A percentile compares a stretch with the other conserved stretches of the same genome.
Conservation (phyloP, 441 rosid species). For the Capsella rubella region DNA sequence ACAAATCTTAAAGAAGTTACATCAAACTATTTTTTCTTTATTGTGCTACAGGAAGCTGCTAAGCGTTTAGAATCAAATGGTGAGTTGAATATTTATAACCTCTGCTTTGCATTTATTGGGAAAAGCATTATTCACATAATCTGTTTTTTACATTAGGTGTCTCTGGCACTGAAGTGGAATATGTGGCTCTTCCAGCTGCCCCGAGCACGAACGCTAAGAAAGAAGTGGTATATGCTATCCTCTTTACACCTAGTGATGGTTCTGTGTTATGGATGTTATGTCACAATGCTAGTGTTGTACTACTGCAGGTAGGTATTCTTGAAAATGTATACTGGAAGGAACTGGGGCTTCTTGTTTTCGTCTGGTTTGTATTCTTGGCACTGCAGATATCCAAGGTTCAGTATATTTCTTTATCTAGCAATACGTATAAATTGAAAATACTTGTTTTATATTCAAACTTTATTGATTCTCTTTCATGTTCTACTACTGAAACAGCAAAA, state of each 20-base stretch:
- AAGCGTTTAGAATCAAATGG: constrained; percentile 59
- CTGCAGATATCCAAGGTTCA: constrained; percentile 68
- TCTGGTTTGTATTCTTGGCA: constrained; percentile 68
- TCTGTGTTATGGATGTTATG: constrained; percentile 29
- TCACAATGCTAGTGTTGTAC: constrained; percentile 19
- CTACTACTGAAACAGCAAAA: constrained; percentile 57
- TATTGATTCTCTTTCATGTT: constrained; percentile 18
- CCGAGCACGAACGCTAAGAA: constrained; percentile 43
- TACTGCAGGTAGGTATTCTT: constrained; percentile 53
- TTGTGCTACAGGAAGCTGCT: constrained; percentile 69
- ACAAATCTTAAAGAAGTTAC: background rate
- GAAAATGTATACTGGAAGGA: constrained; percentile 75
- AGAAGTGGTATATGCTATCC: constrained; percentile 46
- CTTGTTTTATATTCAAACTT: constrained; percentile 26
- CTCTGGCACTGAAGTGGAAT: constrained; percentile 50
- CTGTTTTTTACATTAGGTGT: constrained; percentile 43
- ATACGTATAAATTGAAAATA: background rate
- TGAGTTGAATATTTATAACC: constrained; percentile 40
- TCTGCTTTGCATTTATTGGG: constrained; percentile 28
- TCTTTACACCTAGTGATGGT: constrained; percentile 9
- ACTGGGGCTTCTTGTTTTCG: constrained; percentile 68
- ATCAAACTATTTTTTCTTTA: constrained; percentile 19
- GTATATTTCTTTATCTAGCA: constrained; percentile 19
- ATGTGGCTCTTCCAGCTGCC: constrained; percentile 60
- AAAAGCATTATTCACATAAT: constrained; percentile 3